Base-by-base conservation (phyloP, 371 early-diverging fungal species). In the Entomophthora muscae region DNA sequence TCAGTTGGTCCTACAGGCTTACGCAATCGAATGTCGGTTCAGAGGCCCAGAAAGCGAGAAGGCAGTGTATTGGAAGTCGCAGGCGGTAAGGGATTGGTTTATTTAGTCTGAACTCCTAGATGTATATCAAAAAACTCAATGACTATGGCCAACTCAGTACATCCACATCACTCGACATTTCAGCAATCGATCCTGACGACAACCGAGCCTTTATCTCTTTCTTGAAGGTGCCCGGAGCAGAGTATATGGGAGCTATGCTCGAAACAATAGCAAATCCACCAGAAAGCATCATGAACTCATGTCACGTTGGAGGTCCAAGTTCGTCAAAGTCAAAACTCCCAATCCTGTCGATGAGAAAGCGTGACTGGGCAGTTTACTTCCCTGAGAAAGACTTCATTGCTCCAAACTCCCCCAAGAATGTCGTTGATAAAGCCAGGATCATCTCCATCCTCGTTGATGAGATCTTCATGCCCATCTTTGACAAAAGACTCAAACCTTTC, bases 1-100 rank as follows among this genome's bases (percentile, higher is more conserved):
- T 21, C 65, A 65, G 54, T 24, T 65, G 1, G 59, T 65, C 1
- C 10, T 65, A 2, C 65, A 65, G 29, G 54, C 65, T 21, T 65
- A 61, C 31, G 29, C 61, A 2, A 24, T 65, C 21, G 65, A 65
- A 55, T 24, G n/a, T 29, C 30, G 29, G 22, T 17, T 65, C 31
- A 23, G 52, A 53, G 60, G 60, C 2, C 52, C n/a, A 17, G 22
- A n/a, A 2, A 54, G 27, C n/a, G 54, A 60, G 54, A 32, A 28
- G 32, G 51, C 55, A 12, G 13, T 24, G 2, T 26, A 53, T 23
- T 65, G 65, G 65, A 29, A 52, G 22, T 26, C 32, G 12, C 60
- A 59, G 27, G 29, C 52, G 5, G 32, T 65, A 23, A 59, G 12
- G 1, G 28, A 22, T 31, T 21, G 23, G n/a, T 23, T 61, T 42